Percentiles rank a stretch among this genome's conserved stretches.
These are phyloP conservation scores for Tephrocybe sp. DNA, from an alignment of 768 basidiomycete species.

Conservation along the genomic window DNA sequence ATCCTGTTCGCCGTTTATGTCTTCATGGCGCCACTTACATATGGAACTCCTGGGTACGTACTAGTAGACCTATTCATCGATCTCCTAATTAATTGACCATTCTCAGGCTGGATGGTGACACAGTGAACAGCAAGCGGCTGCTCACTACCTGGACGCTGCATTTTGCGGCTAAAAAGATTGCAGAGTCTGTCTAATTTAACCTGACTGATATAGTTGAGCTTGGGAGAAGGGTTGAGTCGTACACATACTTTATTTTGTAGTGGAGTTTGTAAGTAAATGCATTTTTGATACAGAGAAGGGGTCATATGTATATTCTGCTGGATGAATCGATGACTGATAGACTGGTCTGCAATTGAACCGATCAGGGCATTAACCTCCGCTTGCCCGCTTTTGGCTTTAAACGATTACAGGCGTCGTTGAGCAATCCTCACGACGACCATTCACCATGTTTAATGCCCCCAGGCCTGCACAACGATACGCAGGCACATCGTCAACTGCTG, in stretches of 20 bases:
- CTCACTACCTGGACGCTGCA: conserved; percentile 93
- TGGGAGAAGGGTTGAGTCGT: not conserved
- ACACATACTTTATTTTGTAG: conserved; percentile 9
- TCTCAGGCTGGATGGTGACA: conserved; percentile 75
- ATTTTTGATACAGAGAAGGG: not conserved
- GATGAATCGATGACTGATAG: not conserved
- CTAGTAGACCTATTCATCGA: conserved; percentile 1
- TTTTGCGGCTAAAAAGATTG: conserved; percentile 73
- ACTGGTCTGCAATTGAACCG: not conserved
- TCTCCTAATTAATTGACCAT: conserved; percentile 17
- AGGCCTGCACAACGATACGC: conserved; percentile 71
- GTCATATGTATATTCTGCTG: no score
- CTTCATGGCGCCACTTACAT: conserved; percentile 89
- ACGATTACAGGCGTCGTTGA: not conserved
- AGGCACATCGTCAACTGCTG: conserved; percentile 45
- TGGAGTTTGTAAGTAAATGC: conserved; percentile 18
- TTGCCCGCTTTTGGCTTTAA: conserved; percentile 2
- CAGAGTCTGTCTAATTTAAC: conserved; percentile 30
- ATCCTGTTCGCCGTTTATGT: conserved; percentile 64
- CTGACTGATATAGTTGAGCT: no score
- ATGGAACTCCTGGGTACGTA: conserved; percentile 91
- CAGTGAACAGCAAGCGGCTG: conserved; percentile 82
- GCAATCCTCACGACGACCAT: conserved; percentile 1
- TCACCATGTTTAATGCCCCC: conserved; percentile 82
- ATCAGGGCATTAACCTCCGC: conserved; percentile 5